These are phyloP conservation scores for Herpetomonas muscarum DNA, from an alignment of 208 protist species.

Conservation along the genomic window DNA sequence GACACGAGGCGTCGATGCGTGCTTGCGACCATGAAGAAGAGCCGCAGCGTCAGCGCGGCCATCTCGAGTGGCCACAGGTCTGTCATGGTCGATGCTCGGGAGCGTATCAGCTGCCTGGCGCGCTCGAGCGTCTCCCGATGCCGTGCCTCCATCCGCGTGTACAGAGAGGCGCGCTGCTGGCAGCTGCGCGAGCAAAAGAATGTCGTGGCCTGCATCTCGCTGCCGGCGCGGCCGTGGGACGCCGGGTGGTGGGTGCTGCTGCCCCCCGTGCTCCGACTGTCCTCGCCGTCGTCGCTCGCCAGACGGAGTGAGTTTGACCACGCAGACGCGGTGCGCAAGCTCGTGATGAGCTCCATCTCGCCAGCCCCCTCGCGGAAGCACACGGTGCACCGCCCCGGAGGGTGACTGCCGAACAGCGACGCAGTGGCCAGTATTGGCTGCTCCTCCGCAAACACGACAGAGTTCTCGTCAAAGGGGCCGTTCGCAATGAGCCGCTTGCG, in stretches of 20 bases:
- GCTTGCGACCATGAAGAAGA: conserved; percentile 66
- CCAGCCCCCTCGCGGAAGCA: conserved; percentile 28
- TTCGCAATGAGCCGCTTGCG: conserved; percentile 35
- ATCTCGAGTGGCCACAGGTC: conserved; percentile 54
- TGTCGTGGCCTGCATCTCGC: neutral
- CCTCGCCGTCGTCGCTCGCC: neutral
- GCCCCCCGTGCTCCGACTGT: neutral
- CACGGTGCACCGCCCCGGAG: conserved; percentile 35
- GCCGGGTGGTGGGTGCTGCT: too few species aligned
- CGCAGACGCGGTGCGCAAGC: neutral
- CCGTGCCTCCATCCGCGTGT: conserved; percentile 32
- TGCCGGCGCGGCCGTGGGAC: neutral
- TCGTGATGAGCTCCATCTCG: conserved; percentile 5
- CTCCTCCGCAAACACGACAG: conserved; percentile 33
- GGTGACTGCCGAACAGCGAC: conserved; percentile 32
- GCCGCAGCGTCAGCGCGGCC: conserved; percentile 52
- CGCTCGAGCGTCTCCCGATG: conserved; percentile 27
- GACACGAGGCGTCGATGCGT: conserved; percentile 47
- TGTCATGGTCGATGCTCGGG: conserved; percentile 24
- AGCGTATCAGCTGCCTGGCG: conserved; percentile 37
- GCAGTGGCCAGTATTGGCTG: conserved; percentile 35
- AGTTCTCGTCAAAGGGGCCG: conserved; percentile 6
- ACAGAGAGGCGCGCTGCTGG: conserved; percentile 31
- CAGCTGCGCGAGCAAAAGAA: conserved; percentile 32
- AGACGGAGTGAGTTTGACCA: neutral